A percentile compares a stretch with the other conserved stretches of the same genome.
phyloP scores from a whole-genome alignment of 2,329 filamentous ascomycete species.

The Fusarium neocosmosporiellum region DNA sequence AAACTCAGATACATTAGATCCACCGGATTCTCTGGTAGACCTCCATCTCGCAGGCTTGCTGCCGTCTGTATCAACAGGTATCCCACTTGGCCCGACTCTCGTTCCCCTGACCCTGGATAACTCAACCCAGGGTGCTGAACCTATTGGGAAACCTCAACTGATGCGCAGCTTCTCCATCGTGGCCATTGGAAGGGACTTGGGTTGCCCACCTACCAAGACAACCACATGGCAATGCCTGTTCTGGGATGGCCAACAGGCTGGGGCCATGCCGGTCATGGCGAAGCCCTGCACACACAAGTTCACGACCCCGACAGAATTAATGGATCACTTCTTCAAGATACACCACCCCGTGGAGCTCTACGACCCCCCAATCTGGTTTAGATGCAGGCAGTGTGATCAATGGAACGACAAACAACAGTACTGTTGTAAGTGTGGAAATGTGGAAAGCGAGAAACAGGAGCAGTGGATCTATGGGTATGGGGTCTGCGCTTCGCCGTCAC shows the following conservation, averaged over 20 bases:
- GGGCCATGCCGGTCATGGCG: not conserved
- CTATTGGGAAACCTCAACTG: not conserved
- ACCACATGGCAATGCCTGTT: slow-evolving; percentile 14
- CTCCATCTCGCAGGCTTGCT: not conserved
- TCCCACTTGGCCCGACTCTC: not conserved
- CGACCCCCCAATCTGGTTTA: not conserved
- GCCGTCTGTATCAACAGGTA: not conserved
- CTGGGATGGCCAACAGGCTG: not conserved
- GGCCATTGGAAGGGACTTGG: slow-evolving; percentile 12
- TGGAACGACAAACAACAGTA: slow-evolving; percentile 7
- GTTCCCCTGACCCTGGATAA: not conserved
- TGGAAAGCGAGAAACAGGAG: slow-evolving; percentile 4
- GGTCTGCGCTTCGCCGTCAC: slow-evolving; percentile 12
- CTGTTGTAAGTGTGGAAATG: slow-evolving; percentile 8
- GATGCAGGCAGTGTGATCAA: not conserved
- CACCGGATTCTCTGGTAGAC: not conserved
- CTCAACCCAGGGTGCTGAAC: not conserved
- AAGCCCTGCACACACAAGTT: not conserved
- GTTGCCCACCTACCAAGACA: not conserved
- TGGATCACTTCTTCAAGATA: slow-evolving; percentile 1
- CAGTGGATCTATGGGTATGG: slow-evolving; percentile 23
- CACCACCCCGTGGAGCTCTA: slow-evolving; percentile 1
- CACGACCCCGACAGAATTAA: not conserved
- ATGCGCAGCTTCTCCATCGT: slow-evolving; percentile 1
- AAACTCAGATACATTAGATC: not conserved